A percentile compares a stretch with the other conserved stretches of the same genome.
Conservation (phyloP, 129 eudicot genomes). For the Flaveria ramosissima region DNA sequence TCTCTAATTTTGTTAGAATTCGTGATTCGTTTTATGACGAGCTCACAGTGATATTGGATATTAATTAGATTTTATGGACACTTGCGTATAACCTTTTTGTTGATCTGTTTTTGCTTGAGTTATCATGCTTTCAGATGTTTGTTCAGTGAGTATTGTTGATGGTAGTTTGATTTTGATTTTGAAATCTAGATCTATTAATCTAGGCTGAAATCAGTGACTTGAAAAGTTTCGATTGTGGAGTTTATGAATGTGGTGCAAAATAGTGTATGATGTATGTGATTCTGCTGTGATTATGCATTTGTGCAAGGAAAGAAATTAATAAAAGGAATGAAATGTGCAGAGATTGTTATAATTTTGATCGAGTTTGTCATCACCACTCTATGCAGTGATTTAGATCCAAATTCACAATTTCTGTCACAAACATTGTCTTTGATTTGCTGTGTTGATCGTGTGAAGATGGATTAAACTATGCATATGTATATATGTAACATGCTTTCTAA, state of each 20-base stretch:
- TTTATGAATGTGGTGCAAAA: slow-evolving; percentile 3
- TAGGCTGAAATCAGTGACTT: slow-evolving; percentile 21
- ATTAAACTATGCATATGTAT: slow-evolving; percentile 18
- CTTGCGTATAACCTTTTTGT: neutral
- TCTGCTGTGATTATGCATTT: slow-evolving; percentile 1
- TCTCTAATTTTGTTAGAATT: neutral
- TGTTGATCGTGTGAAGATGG: slow-evolving; percentile 10
- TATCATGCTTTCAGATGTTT: slow-evolving; percentile 6
- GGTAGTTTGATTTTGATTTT: slow-evolving; percentile 22
- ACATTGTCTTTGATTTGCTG: slow-evolving; percentile 11
- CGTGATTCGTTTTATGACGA: neutral
- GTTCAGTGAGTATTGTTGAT: neutral
- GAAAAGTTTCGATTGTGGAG: slow-evolving; percentile 14
- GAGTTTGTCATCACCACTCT: neutral
- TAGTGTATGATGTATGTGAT: slow-evolving; percentile 20
- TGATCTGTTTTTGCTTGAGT: slow-evolving; percentile 18
- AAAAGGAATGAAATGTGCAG: slow-evolving; percentile 4
- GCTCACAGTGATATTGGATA: neutral
- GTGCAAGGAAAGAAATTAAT: neutral
- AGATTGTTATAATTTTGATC: neutral
- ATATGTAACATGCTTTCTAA: slow-evolving; percentile 1
- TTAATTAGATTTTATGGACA: neutral
- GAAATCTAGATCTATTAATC: slow-evolving; percentile 26
- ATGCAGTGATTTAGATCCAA: neutral
- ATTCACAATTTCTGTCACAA: neutral